Evolutionary conservation across 768 basidiomycete species (phyloP), one percentile per base, ranked within the genome.

Genomic region (Boletus rubroflammeus): DNA sequence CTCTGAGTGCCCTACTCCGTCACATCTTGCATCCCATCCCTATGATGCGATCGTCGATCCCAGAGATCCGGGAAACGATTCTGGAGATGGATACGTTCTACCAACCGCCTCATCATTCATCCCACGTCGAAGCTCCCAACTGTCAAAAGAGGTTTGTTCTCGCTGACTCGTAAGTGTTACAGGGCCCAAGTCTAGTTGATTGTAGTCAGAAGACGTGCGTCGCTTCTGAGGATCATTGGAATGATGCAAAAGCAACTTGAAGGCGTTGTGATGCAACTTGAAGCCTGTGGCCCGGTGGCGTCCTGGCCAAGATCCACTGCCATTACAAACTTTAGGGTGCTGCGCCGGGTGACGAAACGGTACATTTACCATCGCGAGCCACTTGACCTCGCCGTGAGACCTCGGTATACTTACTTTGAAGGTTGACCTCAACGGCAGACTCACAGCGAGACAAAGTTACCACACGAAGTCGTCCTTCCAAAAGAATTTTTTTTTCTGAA

Each of bases 1-100:
- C 54, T 6, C 19, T 64, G 10, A 55, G 14, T 3, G 23, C 0
- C 9, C 46, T 62, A 14, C 38, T 63, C 5, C 14, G 17, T 42
- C 54, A 25, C 45, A 59, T 64, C 14, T 62, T 47, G 55, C 29
- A 65, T 32, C 53, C 60, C 6, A 44, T 1, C 6, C 53, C 55
- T 1, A 39, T 50, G 23, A 49, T 26, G 32, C 57, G 60, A 0
- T 17, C 56, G 25, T 47, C 60, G 23, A 65, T 64, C 21, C 55
- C 60, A 13, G 54, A 29, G n/a, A 56, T 62, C 17, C 48, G 56
- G 32, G 21, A 51, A 26, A 59, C 47, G 6, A 44, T 63, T 14
- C 3, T 54, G 31, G 50, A 47, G 5, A 56, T 63, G 26, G 56
- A 65, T 1, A 48, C 56, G 5, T 57, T 59, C 11, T 65, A 64